Conservation (phyloP, 768 basidiomycete species). For the Termitomyces sp. region DNA sequence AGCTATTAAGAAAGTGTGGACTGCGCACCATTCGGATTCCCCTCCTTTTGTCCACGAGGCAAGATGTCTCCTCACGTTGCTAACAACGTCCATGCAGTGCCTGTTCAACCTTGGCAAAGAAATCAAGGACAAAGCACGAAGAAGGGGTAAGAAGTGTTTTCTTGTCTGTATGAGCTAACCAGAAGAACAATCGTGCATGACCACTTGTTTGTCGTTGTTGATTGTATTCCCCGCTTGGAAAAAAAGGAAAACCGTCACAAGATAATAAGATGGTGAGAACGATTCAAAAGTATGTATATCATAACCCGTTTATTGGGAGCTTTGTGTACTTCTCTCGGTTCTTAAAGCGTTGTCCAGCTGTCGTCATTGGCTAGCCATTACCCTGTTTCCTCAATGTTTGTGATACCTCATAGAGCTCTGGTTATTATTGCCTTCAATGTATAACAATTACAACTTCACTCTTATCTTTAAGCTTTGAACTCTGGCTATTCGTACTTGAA, state of each 20-base stretch:
- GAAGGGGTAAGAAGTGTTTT: neutral
- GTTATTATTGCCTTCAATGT: too few species aligned
- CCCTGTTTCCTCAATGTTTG: neutral
- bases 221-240: neutral
- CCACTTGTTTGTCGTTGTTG: neutral
- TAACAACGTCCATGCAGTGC: slow-evolving; percentile 54
- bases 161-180: neutral
- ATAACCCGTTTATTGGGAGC: too few species aligned
- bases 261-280: too few species aligned
- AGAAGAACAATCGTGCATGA: neutral
- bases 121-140: neutral
- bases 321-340: too few species aligned
- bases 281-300: too few species aligned
- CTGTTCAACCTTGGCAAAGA: neutral
- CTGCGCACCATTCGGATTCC: slow-evolving; percentile 55
- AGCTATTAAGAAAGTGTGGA: slow-evolving; percentile 7
- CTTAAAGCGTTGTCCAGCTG: neutral
- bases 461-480: neutral
- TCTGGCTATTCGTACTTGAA: neutral
- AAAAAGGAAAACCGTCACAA: too few species aligned
- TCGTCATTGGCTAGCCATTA: too few species aligned
- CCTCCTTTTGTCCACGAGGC: slow-evolving; percentile 55
- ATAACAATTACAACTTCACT: neutral
- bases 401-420: neutral
- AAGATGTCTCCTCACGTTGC: slow-evolving; percentile 44